These are phyloP conservation scores for Lactarius sanguifluus DNA, from an alignment of 768 basidiomycete genomes.

Conservation along the genomic window DNA sequence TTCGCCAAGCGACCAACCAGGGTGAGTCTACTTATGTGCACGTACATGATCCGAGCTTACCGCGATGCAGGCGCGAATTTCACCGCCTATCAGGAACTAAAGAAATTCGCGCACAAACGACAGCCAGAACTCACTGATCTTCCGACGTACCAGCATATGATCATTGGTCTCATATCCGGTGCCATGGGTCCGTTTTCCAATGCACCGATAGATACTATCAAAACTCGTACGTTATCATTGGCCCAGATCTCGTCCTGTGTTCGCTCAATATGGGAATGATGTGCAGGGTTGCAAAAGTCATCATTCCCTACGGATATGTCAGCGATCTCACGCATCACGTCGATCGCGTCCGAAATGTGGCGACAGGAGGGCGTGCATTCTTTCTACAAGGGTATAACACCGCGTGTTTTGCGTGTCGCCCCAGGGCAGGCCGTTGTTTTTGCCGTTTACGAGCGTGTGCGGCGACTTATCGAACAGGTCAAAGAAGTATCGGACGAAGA, in stretches of 20 bases:
- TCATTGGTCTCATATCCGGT: slow-evolving; percentile 92
- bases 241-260: neutral
- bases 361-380: slow-evolving; percentile 80
- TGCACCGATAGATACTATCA: slow-evolving; percentile 93
- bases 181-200: slow-evolving; percentile 99
- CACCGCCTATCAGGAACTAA: slow-evolving; percentile 96
- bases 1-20: slow-evolving; percentile 97
- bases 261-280: neutral
- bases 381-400: slow-evolving; percentile 99
- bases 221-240: slow-evolving; percentile 67
- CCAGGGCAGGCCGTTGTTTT: slow-evolving; percentile 98
- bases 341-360: slow-evolving; percentile 93
- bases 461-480: slow-evolving; percentile 68
- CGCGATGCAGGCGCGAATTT: slow-evolving; percentile 79
- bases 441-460: slow-evolving; percentile 92
- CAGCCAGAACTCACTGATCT: slow-evolving; percentile 81
- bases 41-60: slow-evolving; percentile 1
- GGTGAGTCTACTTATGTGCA: slow-evolving; percentile 45
- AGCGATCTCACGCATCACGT: slow-evolving; percentile 74
- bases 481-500: slow-evolving; percentile 53
- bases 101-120: slow-evolving; percentile 70
- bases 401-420: slow-evolving; percentile 92
- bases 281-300: slow-evolving; percentile 79
- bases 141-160: slow-evolving; percentile 94
- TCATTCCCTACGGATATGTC: slow-evolving; percentile 69